Evolutionary conservation across 495 filamentous ascomycete species (phyloP).

Genomic region (Aspergillus bridgeri): DNA sequence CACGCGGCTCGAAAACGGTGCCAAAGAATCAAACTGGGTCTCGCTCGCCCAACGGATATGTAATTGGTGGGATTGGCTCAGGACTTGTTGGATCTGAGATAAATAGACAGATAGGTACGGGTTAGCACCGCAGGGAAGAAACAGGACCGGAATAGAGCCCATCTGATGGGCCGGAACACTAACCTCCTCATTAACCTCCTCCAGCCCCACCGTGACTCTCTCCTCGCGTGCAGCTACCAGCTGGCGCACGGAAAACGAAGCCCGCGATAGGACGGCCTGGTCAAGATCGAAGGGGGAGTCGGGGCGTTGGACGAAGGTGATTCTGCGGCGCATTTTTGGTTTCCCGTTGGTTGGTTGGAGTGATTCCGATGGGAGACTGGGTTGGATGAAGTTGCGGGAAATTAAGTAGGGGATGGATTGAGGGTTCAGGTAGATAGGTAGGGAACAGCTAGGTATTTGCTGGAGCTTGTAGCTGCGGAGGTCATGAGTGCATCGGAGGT

Average conservation of each 20-base stretch:
- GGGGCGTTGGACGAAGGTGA: constrained; percentile 70
- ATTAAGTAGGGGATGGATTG: neutral
- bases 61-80: constrained; percentile 67
- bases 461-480: neutral
- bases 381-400: neutral
- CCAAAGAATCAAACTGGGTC: constrained; percentile 49
- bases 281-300: constrained; percentile 59
- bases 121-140: neutral
- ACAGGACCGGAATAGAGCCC: too few species aligned
- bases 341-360: constrained; percentile 6
- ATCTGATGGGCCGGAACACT: neutral
- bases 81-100: constrained; percentile 51
- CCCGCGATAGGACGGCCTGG: constrained; percentile 48
- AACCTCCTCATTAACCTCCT: constrained; percentile 68
- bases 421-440: neutral
- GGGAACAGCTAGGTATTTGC: too few species aligned
- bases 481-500: neutral
- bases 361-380: constrained; percentile 8
- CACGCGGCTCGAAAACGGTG: constrained; percentile 70
- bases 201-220: constrained; percentile 65
- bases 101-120: neutral
- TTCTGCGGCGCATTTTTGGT: constrained; percentile 72
- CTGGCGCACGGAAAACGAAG: constrained; percentile 47
- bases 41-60: constrained; percentile 76
- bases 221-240: constrained; percentile 73